Evolutionary conservation across 768 basidiomycete genomes (phyloP).

Genomic region (Amyloporia xantha): DNA sequence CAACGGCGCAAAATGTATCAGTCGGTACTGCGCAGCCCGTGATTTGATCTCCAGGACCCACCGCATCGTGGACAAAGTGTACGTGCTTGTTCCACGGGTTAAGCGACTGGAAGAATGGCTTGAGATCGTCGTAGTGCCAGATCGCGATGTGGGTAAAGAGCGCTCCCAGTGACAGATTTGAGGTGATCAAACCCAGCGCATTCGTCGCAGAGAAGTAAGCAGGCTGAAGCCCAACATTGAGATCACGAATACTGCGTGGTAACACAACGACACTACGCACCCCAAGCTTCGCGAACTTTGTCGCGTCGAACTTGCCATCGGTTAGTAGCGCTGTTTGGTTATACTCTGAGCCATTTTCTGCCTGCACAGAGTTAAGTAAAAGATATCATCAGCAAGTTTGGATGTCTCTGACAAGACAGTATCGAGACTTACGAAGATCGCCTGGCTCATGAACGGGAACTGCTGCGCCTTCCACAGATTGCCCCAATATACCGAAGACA

Average conservation of each 20-base stretch:
- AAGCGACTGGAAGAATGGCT: conserved; percentile 26
- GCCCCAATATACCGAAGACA: conserved; percentile 26
- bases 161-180: conserved; percentile 29
- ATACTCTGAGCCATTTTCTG: conserved; percentile 19
- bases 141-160: conserved; percentile 29
- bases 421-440: conserved; percentile 21
- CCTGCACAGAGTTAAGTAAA: background rate
- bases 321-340: conserved; percentile 47
- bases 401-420: no score
- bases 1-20: conserved; percentile 12
- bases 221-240: conserved; percentile 17
- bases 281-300: conserved; percentile 21
- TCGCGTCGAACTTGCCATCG: conserved; percentile 23
- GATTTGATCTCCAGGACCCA: no score
- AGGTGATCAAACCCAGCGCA: conserved; percentile 27
- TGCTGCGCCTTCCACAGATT: conserved; percentile 54
- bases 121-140: conserved; percentile 31
- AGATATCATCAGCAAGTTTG: no score
- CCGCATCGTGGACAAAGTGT: conserved; percentile 23
- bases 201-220: conserved; percentile 33
- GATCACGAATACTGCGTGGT: no score
- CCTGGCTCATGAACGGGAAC: conserved; percentile 47
- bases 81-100: conserved; percentile 28
- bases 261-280: conserved; percentile 12
- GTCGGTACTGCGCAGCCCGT: no score